These are phyloP conservation scores for Misopates orontium DNA, from an alignment of 257 asterid genomes.

Conservation along the genomic window DNA sequence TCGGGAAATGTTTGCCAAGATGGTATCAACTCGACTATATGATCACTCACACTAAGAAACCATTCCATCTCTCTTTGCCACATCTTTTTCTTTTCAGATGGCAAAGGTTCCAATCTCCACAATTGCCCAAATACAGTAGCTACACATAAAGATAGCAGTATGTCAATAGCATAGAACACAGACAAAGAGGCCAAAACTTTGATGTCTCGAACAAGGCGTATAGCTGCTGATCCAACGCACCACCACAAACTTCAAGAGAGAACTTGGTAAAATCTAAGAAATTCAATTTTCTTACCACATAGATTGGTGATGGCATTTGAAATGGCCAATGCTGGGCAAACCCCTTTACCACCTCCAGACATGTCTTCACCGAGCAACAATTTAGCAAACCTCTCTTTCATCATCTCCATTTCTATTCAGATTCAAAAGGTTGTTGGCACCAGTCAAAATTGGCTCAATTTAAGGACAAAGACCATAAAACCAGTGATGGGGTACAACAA, in stretches of 20 bases:
- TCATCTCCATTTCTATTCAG: slow-evolving; percentile 70
- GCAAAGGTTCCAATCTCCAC: slow-evolving; percentile 92
- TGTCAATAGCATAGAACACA: neutral
- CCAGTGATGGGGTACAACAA: too few relatives aligned
- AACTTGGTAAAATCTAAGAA: neutral
- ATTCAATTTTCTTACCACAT: slow-evolving; percentile 55
- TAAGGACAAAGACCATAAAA: neutral
- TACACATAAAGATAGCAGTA: slow-evolving; percentile 26
- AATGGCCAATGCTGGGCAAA: slow-evolving; percentile 79
- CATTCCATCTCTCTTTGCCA: slow-evolving; percentile 96
- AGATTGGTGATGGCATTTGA: slow-evolving; percentile 93
- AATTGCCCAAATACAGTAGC: slow-evolving; percentile 93
- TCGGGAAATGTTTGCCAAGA: slow-evolving; percentile 77
- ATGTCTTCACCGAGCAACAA: slow-evolving; percentile 95
- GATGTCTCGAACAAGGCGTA: neutral
- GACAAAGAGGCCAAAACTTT: neutral
- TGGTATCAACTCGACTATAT: slow-evolving; percentile 77
- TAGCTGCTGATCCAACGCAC: neutral
- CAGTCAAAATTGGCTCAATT: neutral
- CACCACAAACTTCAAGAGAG: neutral
- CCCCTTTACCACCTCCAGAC: slow-evolving; percentile 99
- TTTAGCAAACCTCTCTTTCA: slow-evolving; percentile 90
- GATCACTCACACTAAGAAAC: slow-evolving; percentile 80
- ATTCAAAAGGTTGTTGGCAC: slow-evolving; percentile 2
- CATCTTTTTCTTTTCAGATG: slow-evolving; percentile 69